Conservation (phyloP, 352 stramenopile genomes). For the Phytophthora pluvialis region DNA sequence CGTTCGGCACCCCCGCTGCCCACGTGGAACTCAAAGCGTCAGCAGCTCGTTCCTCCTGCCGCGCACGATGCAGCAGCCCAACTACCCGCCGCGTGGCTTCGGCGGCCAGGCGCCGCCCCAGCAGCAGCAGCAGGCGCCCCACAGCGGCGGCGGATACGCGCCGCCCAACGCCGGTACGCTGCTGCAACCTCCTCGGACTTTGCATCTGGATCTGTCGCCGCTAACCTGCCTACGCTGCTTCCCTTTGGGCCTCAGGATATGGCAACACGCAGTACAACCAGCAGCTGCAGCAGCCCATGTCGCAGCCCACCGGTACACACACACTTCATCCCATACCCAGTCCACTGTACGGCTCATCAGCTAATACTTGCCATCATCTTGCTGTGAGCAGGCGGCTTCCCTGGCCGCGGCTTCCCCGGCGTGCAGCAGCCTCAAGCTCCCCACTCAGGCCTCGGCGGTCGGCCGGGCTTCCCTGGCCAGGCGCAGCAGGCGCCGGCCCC, state of each 20-base stretch:
- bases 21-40: constrained; percentile 38
- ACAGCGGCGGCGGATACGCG: constrained; percentile 32
- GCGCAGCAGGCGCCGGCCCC: constrained; percentile 13
- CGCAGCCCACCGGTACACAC: constrained; percentile 35
- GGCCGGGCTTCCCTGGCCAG: constrained; percentile 30
- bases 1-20: constrained; percentile 17
- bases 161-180: constrained; percentile 17
- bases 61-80: constrained; percentile 45
- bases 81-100: constrained; percentile 51
- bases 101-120: constrained; percentile 25
- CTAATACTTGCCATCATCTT: not conserved
- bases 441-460: constrained; percentile 34
- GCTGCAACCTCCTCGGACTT: not conserved
- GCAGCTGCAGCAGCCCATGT: constrained; percentile 45
- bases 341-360: not conserved
- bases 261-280: constrained; percentile 28
- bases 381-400: constrained; percentile 21
- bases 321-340: not conserved
- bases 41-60: constrained; percentile 3
- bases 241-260: constrained; percentile 17
- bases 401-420: constrained; percentile 25
- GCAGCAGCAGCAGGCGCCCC: constrained; percentile 43
- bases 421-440: constrained; percentile 36
- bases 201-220: not conserved
- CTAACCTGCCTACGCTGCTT: constrained; percentile 1